Evolutionary conservation across 2,329 filamentous ascomycete species (phyloP).

Genomic region (Sclerotinia trifoliorum): DNA sequence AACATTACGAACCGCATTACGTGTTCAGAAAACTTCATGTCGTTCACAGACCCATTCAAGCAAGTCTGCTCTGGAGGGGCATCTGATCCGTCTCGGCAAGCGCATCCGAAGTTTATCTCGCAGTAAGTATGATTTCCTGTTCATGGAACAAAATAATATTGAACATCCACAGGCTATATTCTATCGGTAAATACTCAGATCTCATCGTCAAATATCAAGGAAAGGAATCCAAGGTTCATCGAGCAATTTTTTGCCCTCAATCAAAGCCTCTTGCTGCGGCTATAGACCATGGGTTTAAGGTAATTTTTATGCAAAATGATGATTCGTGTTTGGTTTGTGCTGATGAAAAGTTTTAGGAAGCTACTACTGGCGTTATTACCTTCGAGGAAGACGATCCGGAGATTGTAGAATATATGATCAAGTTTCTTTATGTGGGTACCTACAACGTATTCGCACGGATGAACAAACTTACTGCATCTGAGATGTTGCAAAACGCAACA

Average conservation of each 20-base stretch:
- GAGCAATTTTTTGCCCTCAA: conserved; percentile 29
- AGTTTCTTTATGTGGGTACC: conserved; percentile 18
- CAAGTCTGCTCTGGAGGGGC: not conserved
- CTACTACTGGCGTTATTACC: conserved; percentile 11
- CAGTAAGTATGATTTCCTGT: not conserved
- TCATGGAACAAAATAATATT: not conserved
- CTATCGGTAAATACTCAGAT: conserved; percentile 26
- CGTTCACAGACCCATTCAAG: not conserved
- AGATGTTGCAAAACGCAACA: not conserved
- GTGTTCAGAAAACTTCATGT: not conserved
- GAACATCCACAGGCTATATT: conserved; percentile 11
- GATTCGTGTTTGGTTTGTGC: not conserved
- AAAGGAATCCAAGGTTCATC: conserved; percentile 28
- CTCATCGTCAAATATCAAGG: conserved; percentile 28
- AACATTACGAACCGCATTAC: not conserved
- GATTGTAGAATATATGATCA: conserved; percentile 22
- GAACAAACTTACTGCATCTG: conserved; percentile 15
- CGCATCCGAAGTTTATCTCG: not conserved
- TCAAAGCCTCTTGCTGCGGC: conserved; percentile 28
- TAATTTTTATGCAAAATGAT: not conserved
- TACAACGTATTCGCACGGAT: conserved; percentile 10
- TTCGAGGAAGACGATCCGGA: conserved; percentile 25
- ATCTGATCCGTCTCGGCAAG: not conserved
- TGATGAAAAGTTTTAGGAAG: conserved; percentile 19
- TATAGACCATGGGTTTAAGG: conserved; percentile 26